These are phyloP conservation scores for Suillus subaureus DNA, from an alignment of 768 basidiomycete genomes.

Conservation along the genomic window DNA sequence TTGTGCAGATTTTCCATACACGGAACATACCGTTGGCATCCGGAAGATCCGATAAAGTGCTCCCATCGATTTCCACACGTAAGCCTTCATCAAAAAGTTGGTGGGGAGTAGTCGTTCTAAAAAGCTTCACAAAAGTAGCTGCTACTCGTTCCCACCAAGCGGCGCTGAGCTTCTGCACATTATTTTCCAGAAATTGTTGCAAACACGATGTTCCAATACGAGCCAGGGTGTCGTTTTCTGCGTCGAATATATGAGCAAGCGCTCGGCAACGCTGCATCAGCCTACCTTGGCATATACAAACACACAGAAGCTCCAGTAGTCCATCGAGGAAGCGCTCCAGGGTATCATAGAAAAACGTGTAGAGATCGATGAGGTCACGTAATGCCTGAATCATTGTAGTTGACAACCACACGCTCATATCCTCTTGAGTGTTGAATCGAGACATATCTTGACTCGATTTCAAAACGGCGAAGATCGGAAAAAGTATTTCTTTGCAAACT, in stretches of 20 bases:
- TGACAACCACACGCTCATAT: slow-evolving; percentile 99
- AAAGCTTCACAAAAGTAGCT: slow-evolving; percentile 92
- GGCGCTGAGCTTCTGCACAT: slow-evolving; percentile 82
- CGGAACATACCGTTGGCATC: slow-evolving; percentile 43
- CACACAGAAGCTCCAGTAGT: slow-evolving; percentile 88
- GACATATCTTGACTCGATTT: slow-evolving; percentile 92
- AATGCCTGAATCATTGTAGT: slow-evolving; percentile 99
- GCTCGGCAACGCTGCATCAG: slow-evolving; percentile 1
- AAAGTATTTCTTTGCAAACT: slow-evolving; percentile 93
- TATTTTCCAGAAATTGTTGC: slow-evolving; percentile 93
- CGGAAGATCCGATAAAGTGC: slow-evolving; percentile 46
- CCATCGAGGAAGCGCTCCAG: slow-evolving; percentile 91
- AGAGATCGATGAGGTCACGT: slow-evolving; percentile 92
- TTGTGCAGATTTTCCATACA: neutral
- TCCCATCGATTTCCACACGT: slow-evolving; percentile 78
- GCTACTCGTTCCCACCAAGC: slow-evolving; percentile 91
- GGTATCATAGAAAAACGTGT: slow-evolving; percentile 92
- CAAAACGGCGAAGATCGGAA: slow-evolving; percentile 97
- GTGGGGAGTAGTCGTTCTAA: slow-evolving; percentile 96
- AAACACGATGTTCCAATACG: slow-evolving; percentile 97
- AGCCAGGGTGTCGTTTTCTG: slow-evolving; percentile 97
- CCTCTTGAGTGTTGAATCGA: slow-evolving; percentile 94
- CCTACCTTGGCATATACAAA: slow-evolving; percentile 97
- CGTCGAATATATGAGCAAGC: slow-evolving; percentile 11
- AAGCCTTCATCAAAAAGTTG: slow-evolving; percentile 94